Evolutionary conservation across 345 rosid genomes (phyloP), one percentile per base, ranked within the genome.

Genomic region (Euphorbia peplus): DNA sequence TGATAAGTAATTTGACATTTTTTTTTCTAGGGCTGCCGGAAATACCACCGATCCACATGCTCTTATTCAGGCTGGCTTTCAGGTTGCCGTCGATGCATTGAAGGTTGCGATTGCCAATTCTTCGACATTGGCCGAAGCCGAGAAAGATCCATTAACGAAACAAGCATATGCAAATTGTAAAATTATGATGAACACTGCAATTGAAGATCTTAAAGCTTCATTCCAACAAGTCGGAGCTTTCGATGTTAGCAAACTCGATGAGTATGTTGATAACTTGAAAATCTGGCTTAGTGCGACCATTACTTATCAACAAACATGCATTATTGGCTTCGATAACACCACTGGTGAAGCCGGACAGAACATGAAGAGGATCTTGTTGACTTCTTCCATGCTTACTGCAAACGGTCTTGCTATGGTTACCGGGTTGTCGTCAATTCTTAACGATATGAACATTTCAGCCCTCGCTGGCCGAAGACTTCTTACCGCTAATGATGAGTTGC

Each of bases 251-350:
- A 72, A 68, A 44, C 5, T 80, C 0, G 81, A 83, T 5, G 32
- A 58, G 21, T 85, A 70, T 63, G 47, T 81, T 1, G 82, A 82
- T 11, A 84, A 89, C 72, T 84, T 93, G 60, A 76, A 80, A 50
- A 72, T 83, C 57, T 90, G 93, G 97, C 82, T 89, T 7, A 88
- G 96, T 39, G 97, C 90, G 30, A 79, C 98, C 21, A 59, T 84
- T 12, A 92, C 96, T 0, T 89, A 82, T 73, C 90, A 90, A 64
- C 80, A 89, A 41, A 91, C 88, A 5, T 93, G 98, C 71, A 39
- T 87, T 13, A 96, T 90, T 4, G 83, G 85, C 1, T 90, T 93
- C 59, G 69, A 70, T 18, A 89, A 93, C 73, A 81, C 87, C 1
- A 80, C 87, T 0, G 77, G 75, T 2, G 60, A 60, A 0, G 83